These are phyloP conservation scores for Panellus pusillus DNA, from an alignment of 768 basidiomycete genomes.

Conservation along the genomic window DNA sequence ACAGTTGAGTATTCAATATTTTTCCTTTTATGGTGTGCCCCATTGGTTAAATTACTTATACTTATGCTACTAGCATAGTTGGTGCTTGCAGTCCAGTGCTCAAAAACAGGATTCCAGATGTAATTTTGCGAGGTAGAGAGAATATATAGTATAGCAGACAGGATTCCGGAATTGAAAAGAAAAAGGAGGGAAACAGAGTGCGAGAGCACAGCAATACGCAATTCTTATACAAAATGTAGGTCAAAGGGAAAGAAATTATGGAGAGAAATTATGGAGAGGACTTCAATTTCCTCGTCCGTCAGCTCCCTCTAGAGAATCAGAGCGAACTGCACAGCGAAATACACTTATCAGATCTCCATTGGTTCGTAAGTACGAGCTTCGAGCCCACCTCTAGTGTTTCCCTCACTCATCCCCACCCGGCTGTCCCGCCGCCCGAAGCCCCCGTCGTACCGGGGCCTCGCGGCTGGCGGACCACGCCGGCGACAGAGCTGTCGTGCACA, in stretches of 20 bases:
- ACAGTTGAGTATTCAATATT: too few species aligned
- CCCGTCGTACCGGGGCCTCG: slow-evolving; percentile 71
- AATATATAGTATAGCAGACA: slow-evolving; percentile 8
- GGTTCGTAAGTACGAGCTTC: slow-evolving; percentile 87
- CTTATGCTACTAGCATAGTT: too few species aligned
- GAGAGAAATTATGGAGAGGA: background rate
- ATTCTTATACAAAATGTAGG: slow-evolving; percentile 15
- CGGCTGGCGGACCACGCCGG: slow-evolving; percentile 78
- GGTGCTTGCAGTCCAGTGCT: background rate
- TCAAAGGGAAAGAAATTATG: background rate
- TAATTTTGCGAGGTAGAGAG: slow-evolving; percentile 1
- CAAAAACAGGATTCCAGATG: slow-evolving; percentile 4
- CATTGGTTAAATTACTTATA: too few species aligned
- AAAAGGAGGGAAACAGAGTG: background rate
- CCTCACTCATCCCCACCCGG: slow-evolving; percentile 46
- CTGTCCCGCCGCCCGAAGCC: slow-evolving; percentile 76
- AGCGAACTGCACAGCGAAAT: slow-evolving; percentile 32
- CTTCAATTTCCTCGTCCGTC: slow-evolving; percentile 41
- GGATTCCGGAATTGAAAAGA: slow-evolving; percentile 11
- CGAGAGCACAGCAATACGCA: background rate
- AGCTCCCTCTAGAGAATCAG: slow-evolving; percentile 46
- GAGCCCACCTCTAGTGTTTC: slow-evolving; percentile 63
- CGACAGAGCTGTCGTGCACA: slow-evolving; percentile 36
- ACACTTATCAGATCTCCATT: slow-evolving; percentile 68
- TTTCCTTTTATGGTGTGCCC: too few species aligned